Evolutionary conservation across 1,284 basidiomycete genomes (phyloP), one percentile per base, ranked within the genome.

Genomic region (Ceratobasidium papillatum): DNA sequence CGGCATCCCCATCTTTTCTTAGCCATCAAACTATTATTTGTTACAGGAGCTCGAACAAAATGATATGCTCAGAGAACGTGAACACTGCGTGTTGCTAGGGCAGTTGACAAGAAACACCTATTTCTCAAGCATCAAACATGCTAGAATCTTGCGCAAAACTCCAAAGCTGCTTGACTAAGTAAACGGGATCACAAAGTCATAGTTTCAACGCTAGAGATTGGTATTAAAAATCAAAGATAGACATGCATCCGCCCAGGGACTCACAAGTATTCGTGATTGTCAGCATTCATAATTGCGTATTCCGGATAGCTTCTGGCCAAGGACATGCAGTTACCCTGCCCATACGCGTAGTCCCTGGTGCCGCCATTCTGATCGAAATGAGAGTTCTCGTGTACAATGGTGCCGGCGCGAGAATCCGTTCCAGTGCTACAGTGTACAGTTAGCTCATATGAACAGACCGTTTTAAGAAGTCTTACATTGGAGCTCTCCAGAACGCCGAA

Each of bases 321-420:
- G 1, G 1, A 34, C 27, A 62, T 11, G 19, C 27, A 17, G 7
- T 38, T 14, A 1, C 2, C 17, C n/a, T 74, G 51, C 17, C 54
- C 47, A 61, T 76, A 76, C 11, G 63, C 72, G 27, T 58, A 12
- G 32, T 76, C 75, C 3, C 22, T 4, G 9, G 75, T 76, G 19
- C 75, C 75, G 2, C 38, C 72, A 22, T 65, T 47, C 1, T 11
- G n/a, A 3, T 27, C 45, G n/a, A 76, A 76, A 47, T 76, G 75
- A 34, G 73, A 58, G 9, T 58, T 34, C 22, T 74, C 75, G 58
- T 74, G 75, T 34, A 76, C 56, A 30, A 76, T 76, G 3, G 75
- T 74, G 11, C 75, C 75, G 19, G 71, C 75, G 32, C 54, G 47
- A 3, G 75, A 76, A 36, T 76, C 72, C 2, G 30, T 52, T 0